Conservation (phyloP, 495 filamentous ascomycete species). For the Chlorociboria aeruginascens region DNA sequence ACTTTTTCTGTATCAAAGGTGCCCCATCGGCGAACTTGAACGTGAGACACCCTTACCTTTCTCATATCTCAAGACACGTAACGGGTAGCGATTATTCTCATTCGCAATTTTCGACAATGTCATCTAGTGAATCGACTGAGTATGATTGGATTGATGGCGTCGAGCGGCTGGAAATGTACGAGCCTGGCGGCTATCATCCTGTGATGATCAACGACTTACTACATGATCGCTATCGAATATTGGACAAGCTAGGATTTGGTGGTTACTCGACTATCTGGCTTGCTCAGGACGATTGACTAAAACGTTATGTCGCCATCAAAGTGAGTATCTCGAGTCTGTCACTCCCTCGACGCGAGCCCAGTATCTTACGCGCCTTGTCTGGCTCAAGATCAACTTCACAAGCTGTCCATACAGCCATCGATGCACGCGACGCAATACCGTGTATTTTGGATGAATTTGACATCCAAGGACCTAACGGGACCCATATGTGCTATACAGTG, state of each 20-base stretch:
- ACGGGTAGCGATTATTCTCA: too few relatives aligned
- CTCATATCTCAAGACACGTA: too few relatives aligned
- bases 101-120: neutral
- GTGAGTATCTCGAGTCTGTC: conserved; percentile 19
- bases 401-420: conserved; percentile 19
- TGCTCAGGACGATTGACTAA: conserved; percentile 19
- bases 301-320: conserved; percentile 26
- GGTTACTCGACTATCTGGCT: conserved; percentile 32
- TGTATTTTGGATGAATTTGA: too few relatives aligned
- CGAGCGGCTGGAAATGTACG: conserved; percentile 25
- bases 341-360: neutral
- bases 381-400: conserved; percentile 12
- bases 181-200: conserved; percentile 28
- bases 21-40: too few relatives aligned
- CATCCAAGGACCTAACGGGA: too few relatives aligned
- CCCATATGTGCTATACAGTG: too few relatives aligned
- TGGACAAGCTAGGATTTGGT: conserved; percentile 28
- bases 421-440: conserved; percentile 12
- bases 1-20: too few relatives aligned
- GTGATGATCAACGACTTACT: conserved; percentile 20
- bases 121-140: conserved; percentile 1
- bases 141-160: conserved; percentile 26
- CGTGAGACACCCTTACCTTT: too few relatives aligned
- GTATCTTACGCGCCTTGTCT: conserved; percentile 3
- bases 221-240: conserved; percentile 21